phyloP scores from a whole-genome alignment of 1,139 yeast species.

The Scheffersomyces illinoinensis region DNA sequence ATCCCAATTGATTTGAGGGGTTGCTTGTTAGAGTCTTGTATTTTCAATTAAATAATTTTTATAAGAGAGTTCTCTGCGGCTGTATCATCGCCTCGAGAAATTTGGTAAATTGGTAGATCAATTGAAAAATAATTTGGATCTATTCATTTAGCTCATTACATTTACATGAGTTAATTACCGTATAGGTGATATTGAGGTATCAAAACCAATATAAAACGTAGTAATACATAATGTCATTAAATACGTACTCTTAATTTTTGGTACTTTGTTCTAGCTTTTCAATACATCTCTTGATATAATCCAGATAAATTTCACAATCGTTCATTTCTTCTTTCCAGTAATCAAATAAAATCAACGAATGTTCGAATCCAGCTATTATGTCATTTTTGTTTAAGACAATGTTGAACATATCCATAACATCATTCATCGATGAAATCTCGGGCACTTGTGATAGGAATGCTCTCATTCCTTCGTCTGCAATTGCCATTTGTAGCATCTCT shows the following conservation, averaged over 20 bases:
- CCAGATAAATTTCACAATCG: constrained; percentile 35
- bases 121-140: too few relatives aligned
- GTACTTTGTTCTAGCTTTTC: constrained; percentile 6
- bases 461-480: constrained; percentile 10
- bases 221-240: not conserved
- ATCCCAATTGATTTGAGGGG: not conserved
- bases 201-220: not conserved
- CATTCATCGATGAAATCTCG: constrained; percentile 7
- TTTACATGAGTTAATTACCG: not conserved
- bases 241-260: not conserved
- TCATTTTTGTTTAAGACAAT: constrained; percentile 26
- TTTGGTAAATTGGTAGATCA: too few relatives aligned
- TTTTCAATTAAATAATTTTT: too few relatives aligned
- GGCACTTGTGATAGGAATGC: constrained; percentile 5
- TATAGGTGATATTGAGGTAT: not conserved
- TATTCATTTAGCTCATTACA: not conserved
- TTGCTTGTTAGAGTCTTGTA: not conserved
- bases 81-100: too few relatives aligned
- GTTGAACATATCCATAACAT: constrained; percentile 17
- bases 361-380: constrained; percentile 29
- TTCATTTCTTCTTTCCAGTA: constrained; percentile 41
- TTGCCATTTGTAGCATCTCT: constrained; percentile 19
- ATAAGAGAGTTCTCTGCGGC: too few relatives aligned
- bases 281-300: constrained; percentile 24
- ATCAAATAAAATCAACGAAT: constrained; percentile 30